phyloP scores from a whole-genome alignment of 1,139 yeast genomes.

The Petasospora rhodanensis region DNA sequence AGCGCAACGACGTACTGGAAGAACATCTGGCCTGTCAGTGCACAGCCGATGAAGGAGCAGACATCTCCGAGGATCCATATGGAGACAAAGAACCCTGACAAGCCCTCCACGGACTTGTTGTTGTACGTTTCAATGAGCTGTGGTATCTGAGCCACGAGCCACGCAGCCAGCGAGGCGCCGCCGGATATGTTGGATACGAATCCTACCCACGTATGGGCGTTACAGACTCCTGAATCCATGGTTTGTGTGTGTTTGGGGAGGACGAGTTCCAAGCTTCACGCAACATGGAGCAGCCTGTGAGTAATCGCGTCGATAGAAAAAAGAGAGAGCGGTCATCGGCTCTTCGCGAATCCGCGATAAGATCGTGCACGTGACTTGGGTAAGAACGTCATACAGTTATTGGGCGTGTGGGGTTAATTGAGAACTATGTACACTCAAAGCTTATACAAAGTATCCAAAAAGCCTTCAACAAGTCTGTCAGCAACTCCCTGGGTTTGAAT shows the following conservation, averaged over 20 bases:
- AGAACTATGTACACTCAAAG: conserved; percentile 8
- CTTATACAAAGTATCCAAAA: conserved; percentile 76
- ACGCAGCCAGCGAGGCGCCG: conserved; percentile 50
- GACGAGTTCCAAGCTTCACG: too few species aligned
- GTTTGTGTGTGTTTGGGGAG: too few species aligned
- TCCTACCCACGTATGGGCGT: conserved; percentile 10
- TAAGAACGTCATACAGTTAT: too few species aligned
- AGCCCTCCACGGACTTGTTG: conserved; percentile 79
- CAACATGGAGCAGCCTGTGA: too few species aligned
- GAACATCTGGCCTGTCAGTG: conserved; percentile 67
- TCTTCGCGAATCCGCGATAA: neutral
- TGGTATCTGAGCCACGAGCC: conserved; percentile 88
- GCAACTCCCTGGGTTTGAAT: conserved; percentile 83
- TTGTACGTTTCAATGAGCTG: conserved; percentile 75
- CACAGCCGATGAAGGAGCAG: conserved; percentile 73
- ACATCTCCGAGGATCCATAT: conserved; percentile 87
- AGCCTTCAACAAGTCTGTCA: conserved; percentile 70
- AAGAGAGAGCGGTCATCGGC: too few species aligned
- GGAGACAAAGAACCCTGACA: conserved; percentile 68
- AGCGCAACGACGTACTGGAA: conserved; percentile 74
- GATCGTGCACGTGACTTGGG: too few species aligned
- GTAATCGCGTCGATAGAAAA: neutral
- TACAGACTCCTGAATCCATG: too few species aligned
- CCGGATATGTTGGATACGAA: conserved; percentile 37
- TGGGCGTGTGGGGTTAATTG: too few species aligned